Percentiles rank a stretch among this genome's conserved stretches.
These are phyloP conservation scores for Fusarium chlamydosporum DNA, from an alignment of 2,329 filamentous ascomycete species.

Conservation along the genomic window DNA sequence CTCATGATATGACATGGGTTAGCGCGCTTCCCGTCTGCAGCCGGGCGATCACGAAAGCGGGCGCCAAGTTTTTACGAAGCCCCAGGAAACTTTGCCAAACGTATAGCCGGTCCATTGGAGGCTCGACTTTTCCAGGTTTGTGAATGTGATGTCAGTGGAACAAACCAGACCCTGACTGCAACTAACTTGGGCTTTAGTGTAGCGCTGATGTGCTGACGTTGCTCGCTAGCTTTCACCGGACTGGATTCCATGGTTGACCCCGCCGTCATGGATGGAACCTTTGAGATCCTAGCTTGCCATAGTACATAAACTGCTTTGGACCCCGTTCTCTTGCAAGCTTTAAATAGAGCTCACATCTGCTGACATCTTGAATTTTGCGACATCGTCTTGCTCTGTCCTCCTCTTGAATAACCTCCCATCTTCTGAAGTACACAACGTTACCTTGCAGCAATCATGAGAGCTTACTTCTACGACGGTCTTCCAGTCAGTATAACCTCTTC, in stretches of 20 bases:
- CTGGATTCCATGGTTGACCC: slow-evolving; percentile 39
- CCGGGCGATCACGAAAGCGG: neutral
- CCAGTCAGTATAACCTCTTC: slow-evolving; percentile 59
- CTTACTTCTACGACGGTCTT: slow-evolving; percentile 70
- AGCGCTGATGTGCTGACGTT: slow-evolving; percentile 48
- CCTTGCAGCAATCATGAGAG: slow-evolving; percentile 62
- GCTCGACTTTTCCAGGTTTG: slow-evolving; percentile 15
- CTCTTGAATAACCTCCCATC: neutral
- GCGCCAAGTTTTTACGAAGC: neutral
- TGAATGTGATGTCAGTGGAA: slow-evolving; percentile 42
- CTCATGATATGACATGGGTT: slow-evolving; percentile 22
- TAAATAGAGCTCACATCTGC: slow-evolving; percentile 25
- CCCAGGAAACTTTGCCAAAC: neutral
- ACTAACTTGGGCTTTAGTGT: slow-evolving; percentile 27
- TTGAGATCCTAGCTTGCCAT: slow-evolving; percentile 14
- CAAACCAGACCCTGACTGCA: slow-evolving; percentile 14
- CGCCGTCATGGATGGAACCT: slow-evolving; percentile 42
- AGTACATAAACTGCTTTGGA: slow-evolving; percentile 34
- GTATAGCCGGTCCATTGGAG: slow-evolving; percentile 2
- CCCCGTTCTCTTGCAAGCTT: slow-evolving; percentile 29
- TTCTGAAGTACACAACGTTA: neutral
- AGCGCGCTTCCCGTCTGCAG: neutral
- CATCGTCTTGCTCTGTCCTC: neutral
- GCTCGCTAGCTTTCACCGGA: slow-evolving; percentile 42
- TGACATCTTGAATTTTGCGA: slow-evolving; percentile 17